Evolutionary conservation across 176 grass and related monocot genomes (phyloP), one percentile per base, ranked within the genome.

Genomic region (Otatea glauca): DNA sequence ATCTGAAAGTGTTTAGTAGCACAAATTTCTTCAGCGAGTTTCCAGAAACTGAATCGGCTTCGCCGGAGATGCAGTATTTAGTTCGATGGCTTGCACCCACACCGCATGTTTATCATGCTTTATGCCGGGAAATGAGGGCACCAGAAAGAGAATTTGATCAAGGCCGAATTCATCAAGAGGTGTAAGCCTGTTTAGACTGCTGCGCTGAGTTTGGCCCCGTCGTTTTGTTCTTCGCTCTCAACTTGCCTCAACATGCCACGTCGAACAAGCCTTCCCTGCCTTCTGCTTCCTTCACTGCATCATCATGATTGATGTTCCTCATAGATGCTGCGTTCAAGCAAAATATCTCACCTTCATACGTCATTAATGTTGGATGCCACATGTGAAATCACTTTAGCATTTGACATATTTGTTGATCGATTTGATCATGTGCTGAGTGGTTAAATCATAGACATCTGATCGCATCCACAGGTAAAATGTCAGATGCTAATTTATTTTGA

Each of bases 1-100:
- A 63, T 83, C 49, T 83, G 62, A 23, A 77, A 81, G 61, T 85
- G 6, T n/a, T 85, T 85, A 37, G 51, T 16, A 27, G 63, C 73
- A 49, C 62, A 83, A n/a, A 38, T 87, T 90, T 80, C 75, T 63
- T 50, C 20, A 79, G 75, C 61, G 8, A 16, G 23, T 53, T 58
- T 67, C 34, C 62, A 12, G 25, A 34, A 67, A 35, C 68, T 78
- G 75, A 65, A 80, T 66, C 50, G 63, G 61, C 20, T 63, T 84
- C 89, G 18, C 48, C 10, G 68, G 68, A 65, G 45, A 73, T 43
- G 74, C 50, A 42, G 58, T 83, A 32, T 78, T 59, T 66, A 79
- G 84, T 41, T 86, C 29, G 39, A 71, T 39, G 55, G 25, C 32
- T 24, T 72, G 11, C 53, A 65, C 18, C 34, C 79, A 29, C 66